Evolutionary conservation across 202 grass and related monocot genomes (phyloP).

Genomic region (Hordeum pubiflorum): DNA sequence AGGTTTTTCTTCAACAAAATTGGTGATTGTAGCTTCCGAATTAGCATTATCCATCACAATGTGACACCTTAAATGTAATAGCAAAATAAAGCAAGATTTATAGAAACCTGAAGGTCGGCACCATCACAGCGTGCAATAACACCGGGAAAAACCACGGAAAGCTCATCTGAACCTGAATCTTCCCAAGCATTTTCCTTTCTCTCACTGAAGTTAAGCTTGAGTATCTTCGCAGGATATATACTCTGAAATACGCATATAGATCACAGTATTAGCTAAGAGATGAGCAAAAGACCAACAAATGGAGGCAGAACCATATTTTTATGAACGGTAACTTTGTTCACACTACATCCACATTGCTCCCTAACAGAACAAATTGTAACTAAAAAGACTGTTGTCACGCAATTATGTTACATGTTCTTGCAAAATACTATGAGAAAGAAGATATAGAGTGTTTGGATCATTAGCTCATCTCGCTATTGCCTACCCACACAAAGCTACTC

Average conservation of each 20-base stretch:
- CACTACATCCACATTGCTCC: not conserved
- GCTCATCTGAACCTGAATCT: slow-evolving; percentile 59
- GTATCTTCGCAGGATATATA: slow-evolving; percentile 63
- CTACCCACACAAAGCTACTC: not conserved
- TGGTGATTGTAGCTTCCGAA: not conserved
- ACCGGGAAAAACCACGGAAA: slow-evolving; percentile 64
- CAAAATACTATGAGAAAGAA: not conserved
- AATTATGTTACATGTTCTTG: not conserved
- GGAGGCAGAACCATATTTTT: not conserved
- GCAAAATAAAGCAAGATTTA: slow-evolving; percentile 7
- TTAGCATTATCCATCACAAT: not conserved
- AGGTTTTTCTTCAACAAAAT: not conserved
- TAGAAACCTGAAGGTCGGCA: slow-evolving; percentile 73
- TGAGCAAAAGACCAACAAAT: not conserved
- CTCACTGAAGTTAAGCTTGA: slow-evolving; percentile 66
- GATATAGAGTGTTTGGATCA: not conserved
- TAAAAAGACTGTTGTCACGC: not conserved
- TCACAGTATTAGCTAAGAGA: slow-evolving; percentile 3
- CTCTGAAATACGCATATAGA: slow-evolving; percentile 42
- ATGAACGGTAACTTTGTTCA: not conserved
- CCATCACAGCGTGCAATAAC: slow-evolving; percentile 70
- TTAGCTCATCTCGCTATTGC: no score
- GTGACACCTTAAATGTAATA: slow-evolving; percentile 11
- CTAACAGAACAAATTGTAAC: not conserved
- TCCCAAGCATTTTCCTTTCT: slow-evolving; percentile 46